A percentile compares a stretch with the other conserved stretches of the same genome.
These are phyloP conservation scores for Fusarium continuum DNA, from an alignment of 2,329 filamentous ascomycete genomes.

Conservation along the genomic window DNA sequence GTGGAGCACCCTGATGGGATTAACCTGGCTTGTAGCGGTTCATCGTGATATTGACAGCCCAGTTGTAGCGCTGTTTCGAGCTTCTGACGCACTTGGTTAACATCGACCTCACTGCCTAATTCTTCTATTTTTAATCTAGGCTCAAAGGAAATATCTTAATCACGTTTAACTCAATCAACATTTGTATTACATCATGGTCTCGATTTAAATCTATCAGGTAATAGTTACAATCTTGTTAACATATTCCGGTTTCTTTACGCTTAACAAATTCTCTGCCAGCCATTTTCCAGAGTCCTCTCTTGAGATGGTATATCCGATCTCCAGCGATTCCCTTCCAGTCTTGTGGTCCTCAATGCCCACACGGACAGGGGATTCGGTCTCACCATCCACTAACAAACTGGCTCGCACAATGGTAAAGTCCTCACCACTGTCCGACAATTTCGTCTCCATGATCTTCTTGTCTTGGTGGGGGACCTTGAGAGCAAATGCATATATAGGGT, in stretches of 20 bases:
- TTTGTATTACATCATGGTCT: too few species aligned
- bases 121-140: too few species aligned
- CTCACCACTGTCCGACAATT: conserved; percentile 43
- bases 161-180: too few species aligned
- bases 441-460: conserved; percentile 58
- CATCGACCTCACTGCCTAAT: too few species aligned
- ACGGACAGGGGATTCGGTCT: conserved; percentile 43
- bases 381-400: conserved; percentile 49
- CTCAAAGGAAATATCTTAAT: too few species aligned
- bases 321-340: conserved; percentile 45
- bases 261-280: conserved; percentile 54
- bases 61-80: not conserved
- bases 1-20: not conserved
- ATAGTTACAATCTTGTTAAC: conserved; percentile 50
- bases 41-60: not conserved
- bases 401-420: conserved; percentile 52
- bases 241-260: conserved; percentile 40
- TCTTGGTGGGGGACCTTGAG: conserved; percentile 57
- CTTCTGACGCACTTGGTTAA: not conserved
- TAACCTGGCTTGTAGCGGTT: too few species aligned
- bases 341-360: conserved; percentile 53
- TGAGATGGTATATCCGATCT: conserved; percentile 58
- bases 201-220: conserved; percentile 44
- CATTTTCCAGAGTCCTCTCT: conserved; percentile 59
- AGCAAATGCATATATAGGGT: conserved; percentile 55